These are phyloP conservation scores for Solanum medicagineum DNA, from an alignment of 257 asterid species.

Conservation along the genomic window DNA sequence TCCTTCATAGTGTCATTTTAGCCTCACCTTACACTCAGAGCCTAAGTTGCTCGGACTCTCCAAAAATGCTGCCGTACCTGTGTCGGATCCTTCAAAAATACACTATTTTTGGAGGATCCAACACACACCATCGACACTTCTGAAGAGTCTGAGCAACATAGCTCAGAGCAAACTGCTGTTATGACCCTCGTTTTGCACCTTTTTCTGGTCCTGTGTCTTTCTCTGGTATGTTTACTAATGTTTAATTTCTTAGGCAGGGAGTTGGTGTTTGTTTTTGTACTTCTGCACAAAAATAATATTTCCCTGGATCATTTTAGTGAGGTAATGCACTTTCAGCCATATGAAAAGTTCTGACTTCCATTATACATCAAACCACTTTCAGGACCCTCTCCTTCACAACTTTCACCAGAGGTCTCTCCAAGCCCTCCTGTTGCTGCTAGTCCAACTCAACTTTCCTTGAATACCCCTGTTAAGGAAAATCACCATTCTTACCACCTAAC, in stretches of 20 bases:
- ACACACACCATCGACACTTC: too few species aligned
- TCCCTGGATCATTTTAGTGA: neutral
- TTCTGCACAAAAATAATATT: neutral
- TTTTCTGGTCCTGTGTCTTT: neutral
- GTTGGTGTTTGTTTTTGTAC: neutral
- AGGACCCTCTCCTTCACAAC: conserved; percentile 31
- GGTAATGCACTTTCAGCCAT: neutral
- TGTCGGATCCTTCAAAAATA: too few species aligned
- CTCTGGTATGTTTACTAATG: neutral
- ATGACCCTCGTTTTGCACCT: neutral
- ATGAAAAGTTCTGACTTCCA: neutral
- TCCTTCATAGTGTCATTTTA: neutral
- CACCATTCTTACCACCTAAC: conserved; percentile 49
- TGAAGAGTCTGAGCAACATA: too few species aligned
- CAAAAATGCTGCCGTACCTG: too few species aligned
- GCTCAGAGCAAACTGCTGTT: neutral
- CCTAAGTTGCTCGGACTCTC: too few species aligned
- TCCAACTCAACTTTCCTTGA: conserved; percentile 50
- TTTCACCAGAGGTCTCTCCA: conserved; percentile 49
- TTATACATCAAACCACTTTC: conserved; percentile 2
- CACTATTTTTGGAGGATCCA: too few species aligned
- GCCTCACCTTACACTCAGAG: neutral
- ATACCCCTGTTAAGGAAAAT: conserved; percentile 20
- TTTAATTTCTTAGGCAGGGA: neutral
- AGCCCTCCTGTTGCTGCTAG: conserved; percentile 43